Base-by-base conservation (phyloP, 2,329 filamentous ascomycete species). In the Ophiocordyceps camponoti-leonardi region DNA sequence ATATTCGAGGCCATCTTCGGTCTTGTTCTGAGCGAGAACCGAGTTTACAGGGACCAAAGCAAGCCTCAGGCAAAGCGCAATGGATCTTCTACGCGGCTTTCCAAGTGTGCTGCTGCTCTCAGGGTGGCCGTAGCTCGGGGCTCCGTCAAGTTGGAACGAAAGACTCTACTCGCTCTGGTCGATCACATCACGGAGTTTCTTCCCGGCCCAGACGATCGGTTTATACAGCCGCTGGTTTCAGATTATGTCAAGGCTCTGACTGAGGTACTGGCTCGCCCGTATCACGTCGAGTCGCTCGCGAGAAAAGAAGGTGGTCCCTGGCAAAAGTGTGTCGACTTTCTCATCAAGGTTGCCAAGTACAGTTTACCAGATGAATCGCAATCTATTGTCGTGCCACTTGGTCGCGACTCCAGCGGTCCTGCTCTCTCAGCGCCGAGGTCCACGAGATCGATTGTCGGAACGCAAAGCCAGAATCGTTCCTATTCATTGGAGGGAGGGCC, bases 1-100 rank as follows among this genome's bases (percentile, higher is more conserved):
- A 78, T 95, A 41, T 85, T 86, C 53, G 86, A 95, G 55, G 74
- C 77, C 1, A 66, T 96, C 3, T 94, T 95, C 56, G 72, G 74
- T 45, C 81, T 72, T 56, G 73, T 73, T 1, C 60, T 80, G 18
- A 61, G 71, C 14, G 87, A 94, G 53, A 86, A 85, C 57, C 68
- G 77, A 11, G 58, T 63, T 18, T 83, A 76, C 51, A 71, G 75
- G 46, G 73, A 72, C 46, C 69, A 69, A 13, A 72, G 68, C 50
- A 72, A 70, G 45, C 69, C 64, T 13, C 57, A 61, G 41, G 39
- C 52, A 1, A 64, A 69, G 23, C 71, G 67, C 49, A 71, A 66
- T 46, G 63, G 64, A 44, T 64, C 73, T 31, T 66, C 66, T 12
- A 61, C 68, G 2, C 75, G 82, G 23, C 69, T 98, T 12, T 70